Evolutionary conservation across 2,329 filamentous ascomycete species (phyloP).

Genomic region (Cercospora canescens): DNA sequence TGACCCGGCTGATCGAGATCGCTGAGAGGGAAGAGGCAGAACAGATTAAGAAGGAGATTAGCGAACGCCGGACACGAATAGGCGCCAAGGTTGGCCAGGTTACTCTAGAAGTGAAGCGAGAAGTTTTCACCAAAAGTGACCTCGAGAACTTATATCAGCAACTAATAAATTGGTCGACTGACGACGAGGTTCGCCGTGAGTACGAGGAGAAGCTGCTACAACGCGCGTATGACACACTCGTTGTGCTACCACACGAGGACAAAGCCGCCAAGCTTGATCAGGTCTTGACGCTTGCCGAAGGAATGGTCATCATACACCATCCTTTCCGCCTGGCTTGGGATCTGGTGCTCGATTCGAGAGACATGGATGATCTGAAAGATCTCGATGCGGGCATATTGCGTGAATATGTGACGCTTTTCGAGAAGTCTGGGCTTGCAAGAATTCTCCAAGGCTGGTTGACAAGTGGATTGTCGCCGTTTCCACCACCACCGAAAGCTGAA

Average conservation of each 20-base stretch:
- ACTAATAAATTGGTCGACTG: constrained; percentile 84
- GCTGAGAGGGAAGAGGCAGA: constrained; percentile 84
- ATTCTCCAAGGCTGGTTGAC: constrained; percentile 79
- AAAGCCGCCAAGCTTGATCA: constrained; percentile 72
- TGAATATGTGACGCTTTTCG: constrained; percentile 81
- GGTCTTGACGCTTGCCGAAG: constrained; percentile 75
- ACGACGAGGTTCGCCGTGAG: constrained; percentile 78
- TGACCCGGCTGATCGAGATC: constrained; percentile 78
- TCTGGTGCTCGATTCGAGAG: constrained; percentile 85
- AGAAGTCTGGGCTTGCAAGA: constrained; percentile 77
- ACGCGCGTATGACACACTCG: constrained; percentile 75
- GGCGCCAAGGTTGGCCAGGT: constrained; percentile 83
- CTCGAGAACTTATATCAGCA: constrained; percentile 79
- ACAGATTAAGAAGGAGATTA: constrained; percentile 85
- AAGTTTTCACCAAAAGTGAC: constrained; percentile 73
- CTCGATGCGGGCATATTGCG: constrained; percentile 77
- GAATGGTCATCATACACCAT: constrained; percentile 96
- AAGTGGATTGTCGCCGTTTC: constrained; percentile 82
- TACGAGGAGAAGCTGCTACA: constrained; percentile 90
- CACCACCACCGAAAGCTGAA: constrained; percentile 57
- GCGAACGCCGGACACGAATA: constrained; percentile 81
- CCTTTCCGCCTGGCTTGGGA: constrained; percentile 89
- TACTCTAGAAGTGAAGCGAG: constrained; percentile 80
- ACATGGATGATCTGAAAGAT: constrained; percentile 70
- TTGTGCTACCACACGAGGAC: constrained; percentile 64